These are phyloP conservation scores for Xerocomus minutiporus DNA, from an alignment of 1,284 basidiomycete genomes.

Conservation along the genomic window DNA sequence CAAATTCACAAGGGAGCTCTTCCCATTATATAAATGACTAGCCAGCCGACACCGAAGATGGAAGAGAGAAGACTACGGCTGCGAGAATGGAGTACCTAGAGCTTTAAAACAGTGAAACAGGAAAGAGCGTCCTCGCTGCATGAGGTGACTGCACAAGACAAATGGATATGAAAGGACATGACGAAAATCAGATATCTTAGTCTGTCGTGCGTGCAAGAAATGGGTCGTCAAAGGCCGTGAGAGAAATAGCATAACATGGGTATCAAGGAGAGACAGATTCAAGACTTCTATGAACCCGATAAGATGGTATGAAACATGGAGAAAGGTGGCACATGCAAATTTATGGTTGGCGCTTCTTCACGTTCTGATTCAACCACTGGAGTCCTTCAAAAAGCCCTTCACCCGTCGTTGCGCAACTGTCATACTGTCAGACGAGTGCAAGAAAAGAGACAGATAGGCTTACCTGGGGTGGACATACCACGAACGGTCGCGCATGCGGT, in stretches of 20 bases:
- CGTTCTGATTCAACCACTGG: slow-evolving; percentile 94
- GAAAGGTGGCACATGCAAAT: slow-evolving; percentile 19
- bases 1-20: slow-evolving; percentile 25
- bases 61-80: slow-evolving; percentile 15
- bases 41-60: slow-evolving; percentile 13
- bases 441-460: slow-evolving; percentile 22
- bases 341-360: slow-evolving; percentile 81
- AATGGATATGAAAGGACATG: slow-evolving; percentile 25
- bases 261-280: slow-evolving; percentile 27
- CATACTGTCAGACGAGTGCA: slow-evolving; percentile 10
- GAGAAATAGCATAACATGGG: slow-evolving; percentile 35
- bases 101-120: slow-evolving; percentile 14
- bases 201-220: slow-evolving; percentile 34
- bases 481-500: slow-evolving; percentile 93
- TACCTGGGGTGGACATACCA: slow-evolving; percentile 99
- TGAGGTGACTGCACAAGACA: slow-evolving; percentile 22
- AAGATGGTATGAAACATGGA: slow-evolving; percentile 13
- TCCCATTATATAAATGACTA: slow-evolving; percentile 34
- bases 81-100: slow-evolving; percentile 13
- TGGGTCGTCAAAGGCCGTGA: slow-evolving; percentile 32
- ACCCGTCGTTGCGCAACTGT: slow-evolving; percentile 90
- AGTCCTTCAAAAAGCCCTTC: slow-evolving; percentile 94
- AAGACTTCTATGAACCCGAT: slow-evolving; percentile 20
- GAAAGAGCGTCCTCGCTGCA: slow-evolving; percentile 16
- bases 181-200: slow-evolving; percentile 27